Percentiles rank a stretch among this genome's conserved stretches.
phyloP scores from a whole-genome alignment of 2,329 filamentous ascomycete genomes.

The Colletotrichum ledebouriae region DNA sequence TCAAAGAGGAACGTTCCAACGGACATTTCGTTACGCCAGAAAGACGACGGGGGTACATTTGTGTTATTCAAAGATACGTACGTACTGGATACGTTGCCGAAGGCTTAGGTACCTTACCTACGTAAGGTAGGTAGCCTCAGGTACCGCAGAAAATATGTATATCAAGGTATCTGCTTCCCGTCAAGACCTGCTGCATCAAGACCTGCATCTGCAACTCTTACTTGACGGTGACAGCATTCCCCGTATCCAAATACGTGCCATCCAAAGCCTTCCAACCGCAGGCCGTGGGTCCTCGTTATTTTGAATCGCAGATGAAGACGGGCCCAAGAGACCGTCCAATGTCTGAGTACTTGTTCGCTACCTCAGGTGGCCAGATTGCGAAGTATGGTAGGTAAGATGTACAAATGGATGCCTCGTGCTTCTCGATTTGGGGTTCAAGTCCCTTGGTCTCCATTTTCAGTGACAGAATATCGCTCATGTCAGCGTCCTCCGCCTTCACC shows the following conservation, averaged over 20 bases:
- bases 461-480: conserved; percentile 32
- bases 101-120: not conserved
- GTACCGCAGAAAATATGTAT: not conserved
- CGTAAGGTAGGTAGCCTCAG: not conserved
- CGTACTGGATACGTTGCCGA: not conserved
- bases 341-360: not conserved
- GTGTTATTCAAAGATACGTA: conserved; percentile 2
- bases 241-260: not conserved
- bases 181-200: not conserved
- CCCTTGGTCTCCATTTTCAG: conserved; percentile 8
- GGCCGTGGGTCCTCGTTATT: not conserved
- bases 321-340: not conserved
- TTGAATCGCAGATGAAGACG: not conserved
- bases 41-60: no score
- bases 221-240: conserved; percentile 1
- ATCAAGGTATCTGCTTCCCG: not conserved
- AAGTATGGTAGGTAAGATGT: conserved; percentile 19
- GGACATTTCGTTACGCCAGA: not conserved
- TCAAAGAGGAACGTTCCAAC: conserved; percentile 5
- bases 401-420: conserved; percentile 11
- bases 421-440: not conserved
- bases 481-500: conserved; percentile 10
- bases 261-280: not conserved
- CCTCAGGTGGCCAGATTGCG: not conserved
- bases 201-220: not conserved